Conservation (phyloP, 495 filamentous ascomycete genomes). For the Evernia prunastri region DNA sequence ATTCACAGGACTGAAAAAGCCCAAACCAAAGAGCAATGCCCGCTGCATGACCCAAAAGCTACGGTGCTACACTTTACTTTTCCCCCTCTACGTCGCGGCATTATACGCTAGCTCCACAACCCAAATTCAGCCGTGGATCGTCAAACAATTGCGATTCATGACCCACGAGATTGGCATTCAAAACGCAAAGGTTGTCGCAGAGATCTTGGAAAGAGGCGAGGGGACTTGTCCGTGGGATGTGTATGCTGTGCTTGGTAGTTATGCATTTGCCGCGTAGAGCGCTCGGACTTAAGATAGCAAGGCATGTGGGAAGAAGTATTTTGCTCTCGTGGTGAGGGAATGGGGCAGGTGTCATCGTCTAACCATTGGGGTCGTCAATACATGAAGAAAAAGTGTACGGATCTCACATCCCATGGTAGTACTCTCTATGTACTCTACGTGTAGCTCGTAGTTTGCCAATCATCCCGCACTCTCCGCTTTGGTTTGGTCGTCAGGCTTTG, state of each 20-base stretch:
- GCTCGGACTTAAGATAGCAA: background rate
- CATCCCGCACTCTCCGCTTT: too few relatives aligned
- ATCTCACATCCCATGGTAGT: too few relatives aligned
- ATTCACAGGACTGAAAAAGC: conserved; percentile 21
- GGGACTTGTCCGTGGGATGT: conserved; percentile 28
- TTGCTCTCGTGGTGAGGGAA: background rate
- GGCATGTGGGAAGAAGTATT: background rate
- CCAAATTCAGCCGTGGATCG: conserved; percentile 27
- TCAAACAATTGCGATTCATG: conserved; percentile 29
- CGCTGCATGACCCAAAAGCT: conserved; percentile 19
- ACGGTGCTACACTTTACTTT: conserved; percentile 30
- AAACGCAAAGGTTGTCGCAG: conserved; percentile 26
- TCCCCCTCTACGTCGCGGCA: conserved; percentile 31
- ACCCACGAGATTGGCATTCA: conserved; percentile 26
- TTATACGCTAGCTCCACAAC: conserved; percentile 12
- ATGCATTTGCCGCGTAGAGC: conserved; percentile 28
- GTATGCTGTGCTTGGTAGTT: conserved; percentile 35
- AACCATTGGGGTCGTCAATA: too few relatives aligned
- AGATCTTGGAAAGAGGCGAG: conserved; percentile 23
- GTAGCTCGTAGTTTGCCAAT: too few relatives aligned
- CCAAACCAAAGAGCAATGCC: conserved; percentile 13
- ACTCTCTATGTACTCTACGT: too few relatives aligned
- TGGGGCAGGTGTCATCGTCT: too few relatives aligned
- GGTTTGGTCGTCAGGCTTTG: too few relatives aligned
- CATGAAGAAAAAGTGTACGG: too few relatives aligned